Evolutionary conservation across 805 yeast species (phyloP), one percentile per base, ranked within the genome.

Genomic region (Kazachstania viticola): DNA sequence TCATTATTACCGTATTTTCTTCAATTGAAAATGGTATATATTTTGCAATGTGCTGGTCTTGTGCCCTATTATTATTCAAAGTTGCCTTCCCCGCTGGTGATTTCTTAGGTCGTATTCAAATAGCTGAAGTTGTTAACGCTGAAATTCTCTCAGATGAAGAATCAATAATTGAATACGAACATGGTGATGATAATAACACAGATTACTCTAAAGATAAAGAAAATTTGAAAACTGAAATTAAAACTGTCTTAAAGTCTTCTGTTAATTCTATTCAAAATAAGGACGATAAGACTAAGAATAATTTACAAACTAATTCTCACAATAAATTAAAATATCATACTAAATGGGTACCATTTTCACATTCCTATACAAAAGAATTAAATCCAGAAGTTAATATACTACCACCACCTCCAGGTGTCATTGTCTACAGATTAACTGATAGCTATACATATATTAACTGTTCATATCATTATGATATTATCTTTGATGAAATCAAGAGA

Each of bases 371-470:
- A 50, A 56, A 51, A 51, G 54, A 52, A 35, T 49, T 72, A 34
- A 82, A 87, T 53, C 59, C 68, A 4, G 69, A 66, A 12, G 55
- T 85, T 13, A 50, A 62, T 1, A 70, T 87, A 5, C 54, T 54
- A 12, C 80, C 85, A 2, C 94, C 96, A 12, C 95, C 95, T 18
- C 83, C 88, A 1, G 95, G 96, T 21, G 85, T 87, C 13, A 46
- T 85, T 36, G 94, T 87, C 3, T 87, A 77, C 62, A 71, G 91
- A 46, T 79, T 91, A 25, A 61, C 76, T 14, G 95, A 87, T 48
- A 64, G 85, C 12, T 79, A 81, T 58, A 71, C 83, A 1, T 87
- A 84, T 59, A 75, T 94, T 25, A 87, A 87, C 51, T 68, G 79
- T 28, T 74, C 94, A 0, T 60, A 69, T 39, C 93, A 80, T 52